Evolutionary conservation across 345 rosid species (phyloP).

Genomic region (Physaria fendleri): DNA sequence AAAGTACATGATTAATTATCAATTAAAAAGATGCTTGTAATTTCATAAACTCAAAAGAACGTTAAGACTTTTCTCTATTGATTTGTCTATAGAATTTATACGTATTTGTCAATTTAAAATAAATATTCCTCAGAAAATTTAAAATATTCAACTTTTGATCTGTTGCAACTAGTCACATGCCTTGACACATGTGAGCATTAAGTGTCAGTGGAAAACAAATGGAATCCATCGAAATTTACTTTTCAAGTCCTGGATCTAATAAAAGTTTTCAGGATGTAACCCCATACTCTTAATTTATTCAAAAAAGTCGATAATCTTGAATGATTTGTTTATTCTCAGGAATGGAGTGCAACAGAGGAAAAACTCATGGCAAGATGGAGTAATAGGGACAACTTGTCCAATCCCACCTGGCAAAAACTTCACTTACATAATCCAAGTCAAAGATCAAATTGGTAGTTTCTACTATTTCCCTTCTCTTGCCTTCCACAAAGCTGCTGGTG

Average conservation of each 20-base stretch:
- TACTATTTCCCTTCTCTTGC: constrained; percentile 82
- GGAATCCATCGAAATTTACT: not conserved
- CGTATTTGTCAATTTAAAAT: not conserved
- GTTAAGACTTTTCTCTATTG: too few species aligned
- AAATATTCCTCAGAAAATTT: not conserved
- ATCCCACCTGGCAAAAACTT: constrained; percentile 78
- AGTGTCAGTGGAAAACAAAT: constrained; percentile 20
- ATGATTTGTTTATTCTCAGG: constrained; percentile 32
- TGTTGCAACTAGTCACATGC: constrained; percentile 23
- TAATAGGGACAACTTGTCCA: constrained; percentile 82
- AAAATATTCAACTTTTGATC: constrained; percentile 9
- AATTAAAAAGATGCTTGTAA: too few species aligned
- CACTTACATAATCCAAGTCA: constrained; percentile 74
- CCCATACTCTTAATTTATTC: not conserved
- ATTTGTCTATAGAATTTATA: too few species aligned
- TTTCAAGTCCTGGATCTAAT: not conserved
- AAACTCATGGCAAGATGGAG: constrained; percentile 90
- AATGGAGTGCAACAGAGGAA: constrained; percentile 85
- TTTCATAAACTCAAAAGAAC: too few species aligned
- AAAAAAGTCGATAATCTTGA: not conserved
- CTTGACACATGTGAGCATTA: constrained; percentile 20
- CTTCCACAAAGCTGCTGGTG: constrained; percentile 96
- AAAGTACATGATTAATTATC: not conserved
- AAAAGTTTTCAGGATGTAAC: not conserved
- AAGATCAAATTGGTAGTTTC: constrained; percentile 91